Percentiles rank a stretch among this genome's conserved stretches.
These are phyloP conservation scores for Lentinula detonsa DNA, from an alignment of 768 basidiomycete genomes.

Conservation along the genomic window DNA sequence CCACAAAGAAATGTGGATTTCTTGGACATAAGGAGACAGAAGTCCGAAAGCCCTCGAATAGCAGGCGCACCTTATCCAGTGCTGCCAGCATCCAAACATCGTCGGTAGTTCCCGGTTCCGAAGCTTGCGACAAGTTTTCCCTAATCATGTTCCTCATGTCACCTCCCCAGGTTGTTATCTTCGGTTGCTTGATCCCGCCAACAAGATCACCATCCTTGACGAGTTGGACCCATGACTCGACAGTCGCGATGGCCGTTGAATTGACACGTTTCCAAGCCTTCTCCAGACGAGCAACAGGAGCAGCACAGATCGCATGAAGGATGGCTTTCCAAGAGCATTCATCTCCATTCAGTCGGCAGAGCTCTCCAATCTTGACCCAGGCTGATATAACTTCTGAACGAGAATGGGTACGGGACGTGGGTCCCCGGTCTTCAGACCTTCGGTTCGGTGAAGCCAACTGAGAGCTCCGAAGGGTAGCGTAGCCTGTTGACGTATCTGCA, in stretches of 20 bases:
- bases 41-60: conserved; percentile 50
- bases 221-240: conserved; percentile 65
- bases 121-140: conserved; percentile 39
- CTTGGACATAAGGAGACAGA: conserved; percentile 48
- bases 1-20: conserved; percentile 28
- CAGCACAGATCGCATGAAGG: conserved; percentile 59
- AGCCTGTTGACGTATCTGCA: conserved; percentile 39
- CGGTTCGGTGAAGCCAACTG: conserved; percentile 21
- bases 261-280: conserved; percentile 81
- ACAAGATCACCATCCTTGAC: conserved; percentile 18
- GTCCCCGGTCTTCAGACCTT: conserved; percentile 26
- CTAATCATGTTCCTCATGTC: conserved; percentile 41
- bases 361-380: conserved; percentile 71
- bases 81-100: conserved; percentile 35
- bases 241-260: conserved; percentile 42
- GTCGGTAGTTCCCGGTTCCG: conserved; percentile 29
- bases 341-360: conserved; percentile 67
- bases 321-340: conserved; percentile 79
- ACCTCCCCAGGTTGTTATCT: conserved; percentile 66
- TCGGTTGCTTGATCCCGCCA: conserved; percentile 33
- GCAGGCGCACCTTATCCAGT: conserved; percentile 31
- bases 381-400: conserved; percentile 67
- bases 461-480: conserved; percentile 10
- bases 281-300: conserved; percentile 69
- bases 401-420: conserved; percentile 53